Base-by-base conservation (phyloP, 179 eudicot genomes). In the Pouteria campechiana region DNA sequence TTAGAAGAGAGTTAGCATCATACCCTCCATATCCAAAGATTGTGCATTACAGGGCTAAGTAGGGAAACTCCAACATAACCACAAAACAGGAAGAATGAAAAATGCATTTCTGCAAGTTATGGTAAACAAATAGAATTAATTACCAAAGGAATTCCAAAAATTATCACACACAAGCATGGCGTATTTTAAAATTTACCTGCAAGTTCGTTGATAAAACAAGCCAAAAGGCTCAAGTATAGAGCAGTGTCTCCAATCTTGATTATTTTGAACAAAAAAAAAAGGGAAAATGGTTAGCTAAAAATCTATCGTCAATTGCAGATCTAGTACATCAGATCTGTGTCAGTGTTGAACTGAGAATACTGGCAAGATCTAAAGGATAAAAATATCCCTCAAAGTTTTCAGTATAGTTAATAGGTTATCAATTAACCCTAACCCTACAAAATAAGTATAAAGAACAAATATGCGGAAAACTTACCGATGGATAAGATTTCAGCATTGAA, bases 1-100 rank as follows among this genome's bases (percentile, higher is more conserved):
- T 8, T 44, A 32, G 7, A 52, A 0, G 3, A n/a, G 11, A 12
- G 2, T 36, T 16, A 58, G 17, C 43, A 35, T 38, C 76, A 40
- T 78, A 89, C 97, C 93, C 97, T 78, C 97, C 97, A 89, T 68
- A 89, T 81, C 97, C 97, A 89, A 8, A 89, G 72, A 46, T 89
- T 89, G 69, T 89, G 95, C 97, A 89, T 84, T 46, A 89, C 79
- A 46, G 97, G 95, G 69, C 97, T 81, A 41, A 89, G 86, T 52
- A 89, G 93, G 58, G 83, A 84, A 44, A 85, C 78, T 24, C 97
- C 97, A 41, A 74, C 70, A 46, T 65, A 89, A 36, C 95, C 97
- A 57, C 81, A 89, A 44, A 81, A 81, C 47, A 89, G 89, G 61
- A 85, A 74, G 75, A 89, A 89, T 14, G 97, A 84, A 58, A 81